These are phyloP conservation scores for Phaeosphaeriaceae sp. DNA, from an alignment of 2,329 filamentous ascomycete species.

Conservation along the genomic window DNA sequence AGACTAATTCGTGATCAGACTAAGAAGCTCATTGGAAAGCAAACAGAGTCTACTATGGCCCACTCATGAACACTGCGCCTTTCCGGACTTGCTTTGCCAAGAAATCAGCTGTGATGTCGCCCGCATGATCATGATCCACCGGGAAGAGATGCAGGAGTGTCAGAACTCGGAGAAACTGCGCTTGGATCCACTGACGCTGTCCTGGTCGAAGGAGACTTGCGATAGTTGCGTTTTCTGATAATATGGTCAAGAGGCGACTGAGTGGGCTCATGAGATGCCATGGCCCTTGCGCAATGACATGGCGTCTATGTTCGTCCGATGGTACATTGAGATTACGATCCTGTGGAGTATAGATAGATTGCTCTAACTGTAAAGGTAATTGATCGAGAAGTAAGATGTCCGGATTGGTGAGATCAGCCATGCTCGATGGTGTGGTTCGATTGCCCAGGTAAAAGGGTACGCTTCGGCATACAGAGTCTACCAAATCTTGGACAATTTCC, in stretches of 20 bases:
- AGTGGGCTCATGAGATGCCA: conserved; percentile 11
- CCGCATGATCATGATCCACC: neutral
- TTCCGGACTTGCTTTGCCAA: conserved; percentile 2
- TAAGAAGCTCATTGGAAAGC: too few relatives aligned
- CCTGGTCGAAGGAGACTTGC: neutral
- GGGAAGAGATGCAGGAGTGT: conserved; percentile 1
- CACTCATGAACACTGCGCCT: conserved; percentile 5
- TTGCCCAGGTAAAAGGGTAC: conserved; percentile 7
- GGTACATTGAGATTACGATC: neutral
- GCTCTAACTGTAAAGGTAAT: neutral
- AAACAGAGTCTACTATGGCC: conserved; percentile 1
- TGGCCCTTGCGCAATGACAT: conserved; percentile 10
- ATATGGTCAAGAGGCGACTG: conserved; percentile 5
- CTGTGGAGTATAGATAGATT: neutral
- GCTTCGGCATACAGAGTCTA: conserved; percentile 6
- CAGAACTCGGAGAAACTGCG: conserved; percentile 4
- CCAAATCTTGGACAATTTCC: conserved; percentile 1
- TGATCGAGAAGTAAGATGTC: neutral
- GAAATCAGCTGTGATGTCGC: neutral
- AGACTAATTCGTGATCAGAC: too few relatives aligned
- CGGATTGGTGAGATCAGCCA: conserved; percentile 5
- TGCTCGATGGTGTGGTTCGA: neutral
- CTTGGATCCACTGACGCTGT: conserved; percentile 1
- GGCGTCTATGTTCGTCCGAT: conserved; percentile 7
- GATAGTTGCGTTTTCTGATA: conserved; percentile 4